phyloP scores from a whole-genome alignment of 2,329 filamentous ascomycete genomes.

The Parastagonospora avenae region DNA sequence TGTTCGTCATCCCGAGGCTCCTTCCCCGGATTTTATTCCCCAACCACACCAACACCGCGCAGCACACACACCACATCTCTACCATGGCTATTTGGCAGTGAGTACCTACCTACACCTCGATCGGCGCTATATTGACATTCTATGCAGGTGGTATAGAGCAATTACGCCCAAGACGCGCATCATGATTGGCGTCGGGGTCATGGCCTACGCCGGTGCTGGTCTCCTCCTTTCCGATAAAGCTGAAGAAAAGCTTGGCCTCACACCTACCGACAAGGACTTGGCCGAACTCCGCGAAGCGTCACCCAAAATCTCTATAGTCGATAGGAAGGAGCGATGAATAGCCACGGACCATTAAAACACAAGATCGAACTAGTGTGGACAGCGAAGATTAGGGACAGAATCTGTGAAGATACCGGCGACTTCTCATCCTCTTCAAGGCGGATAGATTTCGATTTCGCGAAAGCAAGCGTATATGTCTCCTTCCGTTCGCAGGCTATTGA shows the following conservation, averaged over 20 bases:
- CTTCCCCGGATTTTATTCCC: not conserved
- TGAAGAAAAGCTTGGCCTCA: constrained; percentile 74
- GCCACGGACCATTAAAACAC: no score
- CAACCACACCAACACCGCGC: constrained; percentile 1
- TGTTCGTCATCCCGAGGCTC: not conserved
- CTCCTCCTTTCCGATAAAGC: constrained; percentile 74
- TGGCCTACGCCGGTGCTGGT: constrained; percentile 76
- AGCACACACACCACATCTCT: constrained; percentile 2
- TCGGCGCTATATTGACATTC: constrained; percentile 3
- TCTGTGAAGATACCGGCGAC: no score
- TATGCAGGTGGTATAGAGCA: constrained; percentile 63
- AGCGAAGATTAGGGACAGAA: no score
- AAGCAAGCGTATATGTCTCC: no score
- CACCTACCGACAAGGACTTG: constrained; percentile 74
- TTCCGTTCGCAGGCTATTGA: no score
- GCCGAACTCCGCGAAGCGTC: constrained; percentile 65
- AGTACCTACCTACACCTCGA: constrained; percentile 5
- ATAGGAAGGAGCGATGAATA: constrained; percentile 18
- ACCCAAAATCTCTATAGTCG: constrained; percentile 61
- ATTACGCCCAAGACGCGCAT: constrained; percentile 73
- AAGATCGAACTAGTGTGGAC: no score
- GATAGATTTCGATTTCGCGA: no score
- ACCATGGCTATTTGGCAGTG: constrained; percentile 47
- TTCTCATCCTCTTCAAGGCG: no score
- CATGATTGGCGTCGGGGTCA: constrained; percentile 72